A percentile compares a stretch with the other conserved stretches of the same genome.
These are phyloP conservation scores for Eucalyptus pauciflora DNA, from an alignment of 345 rosid genomes.

Conservation along the genomic window DNA sequence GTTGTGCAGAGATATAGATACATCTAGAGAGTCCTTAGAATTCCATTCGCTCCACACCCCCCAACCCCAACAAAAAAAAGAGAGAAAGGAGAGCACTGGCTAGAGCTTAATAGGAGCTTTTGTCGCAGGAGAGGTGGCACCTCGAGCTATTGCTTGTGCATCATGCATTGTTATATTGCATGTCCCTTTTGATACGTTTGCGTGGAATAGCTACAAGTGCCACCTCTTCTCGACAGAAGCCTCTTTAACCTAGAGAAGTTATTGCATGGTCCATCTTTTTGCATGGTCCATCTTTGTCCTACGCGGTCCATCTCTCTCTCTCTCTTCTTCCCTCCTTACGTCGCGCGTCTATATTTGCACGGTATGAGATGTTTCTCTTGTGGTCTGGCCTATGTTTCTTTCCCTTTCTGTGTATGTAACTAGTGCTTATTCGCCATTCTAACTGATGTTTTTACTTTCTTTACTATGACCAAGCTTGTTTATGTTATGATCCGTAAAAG, in stretches of 20 bases:
- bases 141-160: neutral
- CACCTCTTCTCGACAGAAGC: accelerated
- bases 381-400: neutral
- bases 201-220: neutral
- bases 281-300: neutral
- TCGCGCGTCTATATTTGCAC: neutral
- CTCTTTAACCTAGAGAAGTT: neutral
- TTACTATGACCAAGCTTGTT: neutral
- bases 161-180: neutral
- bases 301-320: neutral
- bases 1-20: neutral
- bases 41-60: neutral
- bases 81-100: neutral
- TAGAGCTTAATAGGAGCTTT: neutral
- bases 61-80: neutral
- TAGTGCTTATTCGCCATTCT: neutral
- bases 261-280: neutral
- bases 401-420: neutral
- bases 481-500: neutral
- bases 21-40: neutral
- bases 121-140: neutral
- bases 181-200: neutral
- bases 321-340: neutral
- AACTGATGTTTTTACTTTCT: neutral
- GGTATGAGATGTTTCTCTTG: neutral